These are phyloP conservation scores for Hyaloperonospora brassicae DNA, from an alignment of 352 stramenopile genomes.

Conservation along the genomic window DNA sequence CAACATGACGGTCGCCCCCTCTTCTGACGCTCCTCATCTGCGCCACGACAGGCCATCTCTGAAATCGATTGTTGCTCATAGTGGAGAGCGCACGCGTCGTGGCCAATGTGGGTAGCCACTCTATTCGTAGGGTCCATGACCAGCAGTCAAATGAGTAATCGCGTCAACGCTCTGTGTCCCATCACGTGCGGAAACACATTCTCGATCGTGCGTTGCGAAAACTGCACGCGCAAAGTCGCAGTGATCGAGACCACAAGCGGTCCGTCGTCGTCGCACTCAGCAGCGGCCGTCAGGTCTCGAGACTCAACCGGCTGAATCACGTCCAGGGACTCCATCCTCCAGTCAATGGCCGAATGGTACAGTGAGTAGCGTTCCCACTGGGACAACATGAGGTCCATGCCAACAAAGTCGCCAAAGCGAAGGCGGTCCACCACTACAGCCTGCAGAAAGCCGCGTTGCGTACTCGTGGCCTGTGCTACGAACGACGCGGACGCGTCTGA, in stretches of 20 bases:
- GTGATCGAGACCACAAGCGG: constrained; percentile 24
- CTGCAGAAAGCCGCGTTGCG: constrained; percentile 31
- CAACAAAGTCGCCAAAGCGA: constrained; percentile 36
- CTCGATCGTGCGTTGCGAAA: constrained; percentile 40
- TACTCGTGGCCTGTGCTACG: constrained; percentile 17
- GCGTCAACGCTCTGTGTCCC: constrained; percentile 23
- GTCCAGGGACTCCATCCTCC: constrained; percentile 36
- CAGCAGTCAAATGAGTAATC: constrained; percentile 36
- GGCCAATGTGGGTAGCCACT: no score
- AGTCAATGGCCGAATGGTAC: constrained; percentile 36
- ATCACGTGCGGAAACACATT: constrained; percentile 43
- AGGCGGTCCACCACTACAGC: constrained; percentile 34
- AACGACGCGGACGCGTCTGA: constrained; percentile 11
- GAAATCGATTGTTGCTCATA: no score
- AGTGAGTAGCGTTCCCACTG: constrained; percentile 54
- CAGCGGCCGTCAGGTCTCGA: constrained; percentile 6
- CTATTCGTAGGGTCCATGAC: no score
- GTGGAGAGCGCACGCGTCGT: no score
- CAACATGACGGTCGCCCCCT: no score
- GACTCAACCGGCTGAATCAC: constrained; percentile 21
- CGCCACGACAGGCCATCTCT: no score
- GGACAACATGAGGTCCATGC: constrained; percentile 31
- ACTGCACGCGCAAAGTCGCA: constrained; percentile 30
- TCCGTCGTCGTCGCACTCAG: constrained; percentile 21
- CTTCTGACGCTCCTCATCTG: no score